Percentiles rank a stretch among this genome's conserved stretches.
phyloP scores from a whole-genome alignment of 345 rosid genomes.

The Salix caprea region DNA sequence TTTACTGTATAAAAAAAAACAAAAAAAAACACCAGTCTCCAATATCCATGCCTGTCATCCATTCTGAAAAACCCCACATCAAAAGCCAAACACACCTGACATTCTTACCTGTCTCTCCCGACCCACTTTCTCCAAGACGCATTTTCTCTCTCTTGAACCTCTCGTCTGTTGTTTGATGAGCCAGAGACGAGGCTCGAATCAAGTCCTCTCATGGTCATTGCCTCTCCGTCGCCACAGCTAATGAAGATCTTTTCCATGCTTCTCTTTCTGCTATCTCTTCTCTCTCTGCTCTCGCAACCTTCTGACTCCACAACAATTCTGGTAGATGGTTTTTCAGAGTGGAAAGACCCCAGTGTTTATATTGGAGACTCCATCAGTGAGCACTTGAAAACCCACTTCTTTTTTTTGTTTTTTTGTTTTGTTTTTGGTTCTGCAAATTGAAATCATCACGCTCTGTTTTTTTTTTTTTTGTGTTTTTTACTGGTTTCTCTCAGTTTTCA shows the following conservation, averaged over 20 bases:
- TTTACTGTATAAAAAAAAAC: conserved; percentile 23
- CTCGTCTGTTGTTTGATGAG: not conserved
- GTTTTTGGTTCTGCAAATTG: not conserved
- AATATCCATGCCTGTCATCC: conserved; percentile 25
- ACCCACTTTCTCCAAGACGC: not conserved
- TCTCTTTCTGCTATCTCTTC: conserved; percentile 26
- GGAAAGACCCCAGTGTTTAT: conserved; percentile 66
- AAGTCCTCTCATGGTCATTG: not conserved
- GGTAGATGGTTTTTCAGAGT: conserved; percentile 66
- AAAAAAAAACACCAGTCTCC: conserved; percentile 10
- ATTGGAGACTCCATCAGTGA: conserved; percentile 73
- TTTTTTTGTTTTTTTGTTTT: not conserved
- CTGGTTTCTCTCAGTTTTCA: conserved; percentile 53
- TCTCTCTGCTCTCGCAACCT: conserved; percentile 32
- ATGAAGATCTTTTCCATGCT: conserved; percentile 27
- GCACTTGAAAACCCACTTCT: conserved; percentile 14
- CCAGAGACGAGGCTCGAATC: not conserved
- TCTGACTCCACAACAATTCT: conserved; percentile 46
- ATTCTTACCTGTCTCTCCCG: not conserved
- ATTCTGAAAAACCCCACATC: conserved; percentile 19
- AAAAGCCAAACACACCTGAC: conserved; percentile 33
- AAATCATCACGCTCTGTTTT: not conserved
- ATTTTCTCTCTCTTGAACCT: conserved; percentile 1
- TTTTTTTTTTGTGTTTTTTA: not conserved
- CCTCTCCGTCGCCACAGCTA: not conserved